Evolutionary conservation across 2,329 filamentous ascomycete species (phyloP), one percentile per base, ranked within the genome.

Genomic region (Epichloe glyceriae): DNA sequence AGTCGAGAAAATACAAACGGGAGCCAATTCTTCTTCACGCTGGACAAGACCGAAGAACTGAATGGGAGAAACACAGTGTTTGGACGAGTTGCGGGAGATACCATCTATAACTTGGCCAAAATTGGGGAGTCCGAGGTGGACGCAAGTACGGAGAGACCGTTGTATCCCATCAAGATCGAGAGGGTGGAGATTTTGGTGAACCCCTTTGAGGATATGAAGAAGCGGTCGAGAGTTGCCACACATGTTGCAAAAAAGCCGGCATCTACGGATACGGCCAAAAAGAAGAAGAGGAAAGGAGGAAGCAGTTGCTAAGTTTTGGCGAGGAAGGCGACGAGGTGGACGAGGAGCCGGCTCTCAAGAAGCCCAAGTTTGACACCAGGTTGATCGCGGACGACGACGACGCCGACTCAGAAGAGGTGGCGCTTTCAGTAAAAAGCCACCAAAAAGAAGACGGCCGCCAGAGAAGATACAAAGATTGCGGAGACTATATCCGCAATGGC

Each of bases 11-110:
- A 90, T 61, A 86, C 86, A 50, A 97, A 97, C 70, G 87, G 88
- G 35, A 95, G 88, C 66, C 93, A 98, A 67, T 97, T 97, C 74
- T 98, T 98, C 72, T 83, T 98, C 54, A 97, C 93, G 0, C 70
- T 98, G 49, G 89, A 82, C 55, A 89, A 85, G 62, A 75, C 90
- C 22, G 83, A 88, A 26, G 89, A 97, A 71, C 67, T 98, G 61
- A 88, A 85, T 58, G 86, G 85, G 48, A 88, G 87, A 69, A 96
- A 96, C 66, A 97, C 93, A 0, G 71, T 97, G 65, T 97, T 98
- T 71, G 93, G 93, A 17, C 77, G 93, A 51, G 79, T 98, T 43
- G 88, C 86, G 37, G 93, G 91, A 30, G 88, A 97, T 57, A 96
- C 91, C 15, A 93, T 98, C 50, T 98, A 94, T 70, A 97, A 96